Evolutionary conservation across 2,329 filamentous ascomycete genomes (phyloP), one percentile per base, ranked within the genome.

Genomic region (Rhinocladiella mackenziei): DNA sequence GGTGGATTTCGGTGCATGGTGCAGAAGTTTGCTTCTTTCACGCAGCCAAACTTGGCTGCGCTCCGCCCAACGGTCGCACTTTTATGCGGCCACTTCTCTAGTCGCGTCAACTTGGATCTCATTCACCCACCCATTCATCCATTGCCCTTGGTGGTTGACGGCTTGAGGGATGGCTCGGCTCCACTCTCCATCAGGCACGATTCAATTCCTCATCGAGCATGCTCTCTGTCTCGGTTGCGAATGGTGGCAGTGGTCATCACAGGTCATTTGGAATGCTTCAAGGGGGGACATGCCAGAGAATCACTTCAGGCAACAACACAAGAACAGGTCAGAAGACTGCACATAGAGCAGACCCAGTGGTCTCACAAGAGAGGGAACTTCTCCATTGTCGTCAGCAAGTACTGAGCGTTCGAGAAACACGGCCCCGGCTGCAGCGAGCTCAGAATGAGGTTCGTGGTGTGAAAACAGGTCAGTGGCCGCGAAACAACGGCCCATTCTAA

Each of bases 1-100:
- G 48, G 35, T 36, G 34, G 37, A 33, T n/a, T n/a, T n/a, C n/a
- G n/a, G n/a, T 34, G 41, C 41, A 32, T 18, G 34, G 5, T 40
- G 44, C 44, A 43, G 33, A 42, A 49, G 42, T 49, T 44, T 43
- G 50, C 39, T 38, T 25, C 26, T 29, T 31, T 28, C 39, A 23
- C 19, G 46, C 45, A 15, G 47, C 36, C 23, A 45, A 39, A 53
- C 43, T n/a, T 53, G 50, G 50, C 43, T 46, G 39, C 33, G 17
- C 19, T 14, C 43, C 40, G 35, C 50, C 39, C 35, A 38, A 22
- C 44, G 46, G 50, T 31, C 40, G 26, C 36, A n/a, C 46, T 22
- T 38, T 41, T 36, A 50, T 53, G 50, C 50, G 50, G 41, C 50
- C 50, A 34, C 39, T 28, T 53, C 43, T 48, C 40, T 41, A 48